Percentiles rank a stretch among this genome's conserved stretches.
phyloP scores from a whole-genome alignment of 2,329 filamentous ascomycete species.

The Ophiosphaerella narmari region DNA sequence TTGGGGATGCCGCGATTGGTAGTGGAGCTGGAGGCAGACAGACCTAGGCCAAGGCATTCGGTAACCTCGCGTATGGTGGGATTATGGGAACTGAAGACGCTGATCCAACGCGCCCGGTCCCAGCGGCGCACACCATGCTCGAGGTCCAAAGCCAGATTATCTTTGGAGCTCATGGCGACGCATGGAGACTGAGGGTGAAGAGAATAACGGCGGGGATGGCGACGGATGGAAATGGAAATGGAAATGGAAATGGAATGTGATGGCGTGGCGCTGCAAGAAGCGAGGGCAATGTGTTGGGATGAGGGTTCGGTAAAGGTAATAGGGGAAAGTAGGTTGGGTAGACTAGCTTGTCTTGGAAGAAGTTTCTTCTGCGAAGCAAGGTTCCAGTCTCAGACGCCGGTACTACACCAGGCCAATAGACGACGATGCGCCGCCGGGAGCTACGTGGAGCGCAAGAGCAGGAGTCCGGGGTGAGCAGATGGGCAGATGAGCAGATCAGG shows the following conservation, averaged over 20 bases:
- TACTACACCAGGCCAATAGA: conserved; percentile 17
- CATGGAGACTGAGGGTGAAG: conserved; percentile 20
- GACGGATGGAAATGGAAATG: conserved; percentile 15
- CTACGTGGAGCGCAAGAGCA: neutral
- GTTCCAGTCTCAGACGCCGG: conserved; percentile 32
- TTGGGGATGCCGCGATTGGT: conserved; percentile 46
- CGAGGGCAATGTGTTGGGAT: conserved; percentile 24
- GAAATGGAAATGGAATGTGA: conserved; percentile 23
- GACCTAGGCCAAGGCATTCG: conserved; percentile 41
- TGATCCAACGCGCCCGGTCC: conserved; percentile 42
- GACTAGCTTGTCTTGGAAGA: conserved; percentile 29
- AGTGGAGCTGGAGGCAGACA: conserved; percentile 41
- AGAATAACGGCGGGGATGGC: conserved; percentile 12
- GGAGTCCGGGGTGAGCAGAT: neutral
- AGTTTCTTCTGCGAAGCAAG: conserved; percentile 31
- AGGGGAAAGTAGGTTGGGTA: conserved; percentile 27
- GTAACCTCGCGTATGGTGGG: conserved; percentile 46
- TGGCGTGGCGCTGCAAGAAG: conserved; percentile 22
- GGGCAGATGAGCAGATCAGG: neutral
- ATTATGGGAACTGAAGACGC: conserved; percentile 44
- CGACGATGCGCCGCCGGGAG: neutral
- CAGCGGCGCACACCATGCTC: conserved; percentile 40
- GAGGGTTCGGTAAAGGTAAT: conserved; percentile 33
- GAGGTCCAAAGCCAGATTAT: conserved; percentile 36
- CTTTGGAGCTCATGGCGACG: conserved; percentile 39